Base-by-base conservation (phyloP, 352 stramenopile species). In the Peronospora belbahrii region DNA sequence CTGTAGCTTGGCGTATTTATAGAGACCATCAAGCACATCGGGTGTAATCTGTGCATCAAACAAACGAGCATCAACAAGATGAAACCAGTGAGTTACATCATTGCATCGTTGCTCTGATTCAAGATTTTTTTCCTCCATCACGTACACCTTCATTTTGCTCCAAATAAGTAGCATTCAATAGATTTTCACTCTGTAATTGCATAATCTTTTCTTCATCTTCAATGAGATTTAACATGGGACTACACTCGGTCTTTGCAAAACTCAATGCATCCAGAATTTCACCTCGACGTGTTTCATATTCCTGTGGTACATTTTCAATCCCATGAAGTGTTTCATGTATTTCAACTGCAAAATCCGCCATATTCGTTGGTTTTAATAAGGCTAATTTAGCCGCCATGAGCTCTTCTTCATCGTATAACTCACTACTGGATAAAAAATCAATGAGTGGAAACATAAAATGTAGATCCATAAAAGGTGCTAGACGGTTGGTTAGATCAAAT, bases 361-460 rank as follows among this genome's bases (percentile, higher is more conserved):
- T 98, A 67, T 97, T 95, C 6, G 92, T 97, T 17, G 88, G 88
- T 61, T 95, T 91, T 19, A 98, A 70, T 14, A 98, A 74, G 48
- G 79, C 75, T 34, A 98, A 67, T 50, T 96, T 94, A 48, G 92
- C 91, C 28, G 80, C 78, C 62, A 89, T 81, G 37, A 96, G 75
- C 59, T 95, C 67, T 18, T 77, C 66, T 36, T 97, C 89, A 57
- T 97, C 85, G 61, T 97, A 97, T 40, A 92, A 67, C 47, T 97
- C 84, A 36, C 83, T 85, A 52, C 79, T 90, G 15, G 77, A 79
- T 31, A 97, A 58, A 56, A 97, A 98, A 61, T 97, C 91, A 52
- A 98, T 92, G 36, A 98, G 72, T 53, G 92, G 92, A 74, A 98
- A 97, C 81, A 98, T 96, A 67, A 98, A 97, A 84, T 98, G 94